These are phyloP conservation scores for Lichtheimia ramosa DNA, from an alignment of 371 early-diverging fungal genomes.

Conservation along the genomic window DNA sequence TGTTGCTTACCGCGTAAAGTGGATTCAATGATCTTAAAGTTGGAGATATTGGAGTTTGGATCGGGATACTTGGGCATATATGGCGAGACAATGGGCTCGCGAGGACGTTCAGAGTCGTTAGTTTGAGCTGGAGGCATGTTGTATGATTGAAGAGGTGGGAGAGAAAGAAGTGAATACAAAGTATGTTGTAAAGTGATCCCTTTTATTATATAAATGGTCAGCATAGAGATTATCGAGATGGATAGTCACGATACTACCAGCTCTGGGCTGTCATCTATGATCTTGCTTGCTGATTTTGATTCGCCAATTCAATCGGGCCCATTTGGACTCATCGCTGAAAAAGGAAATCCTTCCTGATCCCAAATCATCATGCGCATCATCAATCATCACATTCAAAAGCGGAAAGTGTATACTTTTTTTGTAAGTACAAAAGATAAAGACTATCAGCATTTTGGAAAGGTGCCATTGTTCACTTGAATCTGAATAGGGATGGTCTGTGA, in stretches of 20 bases:
- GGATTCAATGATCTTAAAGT: slow-evolving; percentile 91
- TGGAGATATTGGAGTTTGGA: slow-evolving; percentile 75
- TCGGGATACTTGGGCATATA: slow-evolving; percentile 67
- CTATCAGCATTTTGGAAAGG: slow-evolving; percentile 20
- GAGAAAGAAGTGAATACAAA: slow-evolving; percentile 3
- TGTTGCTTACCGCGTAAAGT: slow-evolving; percentile 72
- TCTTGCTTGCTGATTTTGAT: no score
- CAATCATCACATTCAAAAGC: no score
- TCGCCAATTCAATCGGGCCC: no score
- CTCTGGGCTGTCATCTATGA: not conserved
- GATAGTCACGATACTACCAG: slow-evolving; percentile 1
- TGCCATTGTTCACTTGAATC: slow-evolving; percentile 19
- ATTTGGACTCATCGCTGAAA: no score
- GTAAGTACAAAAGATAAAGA: no score
- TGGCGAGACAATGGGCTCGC: slow-evolving; percentile 42
- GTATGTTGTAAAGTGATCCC: not conserved
- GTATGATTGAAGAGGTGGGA: not conserved
- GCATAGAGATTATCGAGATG: slow-evolving; percentile 4
- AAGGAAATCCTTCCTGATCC: no score
- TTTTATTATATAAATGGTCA: not conserved
- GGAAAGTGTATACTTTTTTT: no score
- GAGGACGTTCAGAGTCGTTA: slow-evolving; percentile 14
- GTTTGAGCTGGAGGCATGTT: slow-evolving; percentile 4
- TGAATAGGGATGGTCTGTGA: slow-evolving; percentile 12
- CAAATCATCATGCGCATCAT: no score